These are phyloP conservation scores for Dalbergia cultrata DNA, from an alignment of 306 rosid genomes.

Conservation along the genomic window DNA sequence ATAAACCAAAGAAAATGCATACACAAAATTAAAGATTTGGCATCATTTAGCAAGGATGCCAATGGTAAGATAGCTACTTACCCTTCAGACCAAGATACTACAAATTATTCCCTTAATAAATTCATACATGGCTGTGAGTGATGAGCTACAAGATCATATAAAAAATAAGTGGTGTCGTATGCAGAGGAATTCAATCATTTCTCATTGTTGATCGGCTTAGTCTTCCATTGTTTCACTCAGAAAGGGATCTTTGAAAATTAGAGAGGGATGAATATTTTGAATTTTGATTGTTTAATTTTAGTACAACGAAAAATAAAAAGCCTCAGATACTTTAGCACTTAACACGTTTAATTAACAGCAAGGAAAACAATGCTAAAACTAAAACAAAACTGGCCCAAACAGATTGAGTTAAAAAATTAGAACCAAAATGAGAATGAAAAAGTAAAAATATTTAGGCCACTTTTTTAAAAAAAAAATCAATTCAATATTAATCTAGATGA, in stretches of 20 bases:
- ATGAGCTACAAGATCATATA: slow-evolving; percentile 3
- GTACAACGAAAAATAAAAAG: background rate
- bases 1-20: slow-evolving; percentile 7
- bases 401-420: too few species aligned
- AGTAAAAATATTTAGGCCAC: too few species aligned
- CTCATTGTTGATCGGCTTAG: background rate
- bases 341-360: background rate
- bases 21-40: slow-evolving; percentile 13
- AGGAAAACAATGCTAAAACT: background rate
- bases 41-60: background rate
- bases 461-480: too few species aligned
- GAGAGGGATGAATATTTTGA: background rate
- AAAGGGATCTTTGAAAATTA: background rate
- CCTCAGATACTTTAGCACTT: background rate
- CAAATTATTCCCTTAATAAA: slow-evolving; percentile 17
- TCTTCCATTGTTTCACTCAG: background rate
- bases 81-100: slow-evolving; percentile 1
- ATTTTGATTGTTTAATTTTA: background rate
- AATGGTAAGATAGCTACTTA: slow-evolving; percentile 13
- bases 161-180: background rate
- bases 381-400: too few species aligned
- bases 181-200: background rate
- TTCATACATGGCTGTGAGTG: background rate
- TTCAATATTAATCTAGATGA: too few species aligned
- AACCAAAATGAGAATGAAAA: too few species aligned